Base-by-base conservation (phyloP, 768 basidiomycete species). In the Hydnum rufescens region DNA sequence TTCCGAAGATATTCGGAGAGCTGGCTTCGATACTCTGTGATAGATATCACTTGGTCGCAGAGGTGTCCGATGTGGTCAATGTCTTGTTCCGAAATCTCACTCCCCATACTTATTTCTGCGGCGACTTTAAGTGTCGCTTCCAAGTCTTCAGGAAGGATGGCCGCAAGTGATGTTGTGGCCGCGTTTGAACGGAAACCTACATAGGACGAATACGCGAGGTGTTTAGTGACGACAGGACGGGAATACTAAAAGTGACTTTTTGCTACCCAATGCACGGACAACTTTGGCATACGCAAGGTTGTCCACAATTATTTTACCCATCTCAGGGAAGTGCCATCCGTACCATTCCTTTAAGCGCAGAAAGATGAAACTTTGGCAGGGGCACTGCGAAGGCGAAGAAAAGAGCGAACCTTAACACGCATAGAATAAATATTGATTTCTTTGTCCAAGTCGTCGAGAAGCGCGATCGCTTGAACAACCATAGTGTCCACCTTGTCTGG, bases 291-390 rank as follows among this genome's bases (percentile, higher is more conserved):
- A 97, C 19, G 93, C 92, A 54, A 92, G 69, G 67, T 95, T 99
- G 71, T 99, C 95, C 55, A 80, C 77, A 58, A 99, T 84, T 64
- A 99, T 97, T 71, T 96, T 97, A 54, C 82, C 84, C 82, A 99
- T 86, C 68, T 99, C 95, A 3, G 95, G 95, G 75, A 99, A 99
- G 70, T 99, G 95, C 95, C 95, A 99, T 32, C 95, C 95, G 61
- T 99, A 99, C 95, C 95, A 99, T 76, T 99, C 95, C 93, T 95
- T 59, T n/a, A 39, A 28, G 48, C 4, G n/a, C 8, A 30, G 18
- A 44, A 52, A 30, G 13, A 23, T 16, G 46, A 3, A 18, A 54
- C 18, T n/a, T 50, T 26, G 30, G 22, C 36, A 13, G 36, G 22
- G n/a, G n/a, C n/a, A n/a, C n/a, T 16, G 4, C 26, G 3, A 29